Conservation (phyloP, 2,329 filamentous ascomycete genomes). For the Pseudogymnoascus sp. region DNA sequence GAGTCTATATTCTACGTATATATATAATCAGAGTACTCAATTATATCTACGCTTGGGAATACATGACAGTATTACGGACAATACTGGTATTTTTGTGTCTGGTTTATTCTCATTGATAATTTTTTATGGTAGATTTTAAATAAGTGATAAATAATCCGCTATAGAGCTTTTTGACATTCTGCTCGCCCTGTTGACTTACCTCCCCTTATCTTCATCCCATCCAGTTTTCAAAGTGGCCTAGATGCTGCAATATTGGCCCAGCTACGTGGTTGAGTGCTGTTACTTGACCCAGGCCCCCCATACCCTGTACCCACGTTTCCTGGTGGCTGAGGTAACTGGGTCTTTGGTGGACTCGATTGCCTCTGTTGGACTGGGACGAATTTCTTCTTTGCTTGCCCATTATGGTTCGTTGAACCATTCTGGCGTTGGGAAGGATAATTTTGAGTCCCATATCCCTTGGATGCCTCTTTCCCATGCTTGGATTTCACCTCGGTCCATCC, state of each 20-base stretch:
- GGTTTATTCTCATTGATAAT: not conserved
- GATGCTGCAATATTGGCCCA: constrained; percentile 3
- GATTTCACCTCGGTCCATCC: not conserved
- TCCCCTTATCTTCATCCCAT: not conserved
- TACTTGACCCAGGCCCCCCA: not conserved
- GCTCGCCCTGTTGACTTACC: not conserved
- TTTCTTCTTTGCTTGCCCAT: not conserved
- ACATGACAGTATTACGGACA: not conserved
- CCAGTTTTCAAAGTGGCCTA: not conserved
- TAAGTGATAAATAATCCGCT: not conserved
- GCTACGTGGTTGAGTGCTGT: not conserved
- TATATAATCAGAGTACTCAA: not conserved
- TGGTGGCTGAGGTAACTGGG: not conserved
- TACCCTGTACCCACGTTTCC: not conserved
- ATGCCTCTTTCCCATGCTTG: not conserved
- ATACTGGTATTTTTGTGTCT: not conserved
- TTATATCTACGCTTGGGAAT: not conserved
- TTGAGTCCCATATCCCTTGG: not conserved
- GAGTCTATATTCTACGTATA: not conserved
- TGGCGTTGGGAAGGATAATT: not conserved
- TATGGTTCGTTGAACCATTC: not conserved
- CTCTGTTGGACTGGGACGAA: not conserved
- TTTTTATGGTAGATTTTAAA: not conserved
- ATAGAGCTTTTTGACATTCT: not conserved
- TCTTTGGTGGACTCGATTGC: not conserved